These are phyloP conservation scores for Trifolium fragiferum DNA, from an alignment of 306 rosid species.

Conservation along the genomic window DNA sequence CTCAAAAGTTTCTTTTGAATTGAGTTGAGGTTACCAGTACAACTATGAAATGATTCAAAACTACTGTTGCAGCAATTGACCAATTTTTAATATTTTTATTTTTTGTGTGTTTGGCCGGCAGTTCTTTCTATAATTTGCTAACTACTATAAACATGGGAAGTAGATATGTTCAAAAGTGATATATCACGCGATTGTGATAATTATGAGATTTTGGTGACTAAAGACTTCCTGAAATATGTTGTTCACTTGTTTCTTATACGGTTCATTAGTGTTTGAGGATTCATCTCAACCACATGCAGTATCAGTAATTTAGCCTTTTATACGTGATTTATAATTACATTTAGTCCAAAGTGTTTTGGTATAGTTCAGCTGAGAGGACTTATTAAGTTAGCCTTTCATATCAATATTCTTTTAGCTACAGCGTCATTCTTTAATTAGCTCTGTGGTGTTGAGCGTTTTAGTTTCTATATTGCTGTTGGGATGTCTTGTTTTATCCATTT, in stretches of 20 bases:
- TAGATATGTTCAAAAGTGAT: not conserved
- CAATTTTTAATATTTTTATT: not conserved
- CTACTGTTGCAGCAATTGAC: not conserved
- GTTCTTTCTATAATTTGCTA: slow-evolving; percentile 5
- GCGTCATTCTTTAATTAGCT: slow-evolving; percentile 1
- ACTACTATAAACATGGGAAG: slow-evolving; percentile 6
- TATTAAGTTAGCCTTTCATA: slow-evolving; percentile 20
- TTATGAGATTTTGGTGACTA: not conserved
- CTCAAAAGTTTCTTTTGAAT: slow-evolving; percentile 7
- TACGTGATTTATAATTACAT: slow-evolving; percentile 18
- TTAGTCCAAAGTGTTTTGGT: slow-evolving; percentile 6
- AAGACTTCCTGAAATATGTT: not conserved
- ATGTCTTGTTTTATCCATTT: slow-evolving; percentile 31
- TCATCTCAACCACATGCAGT: not conserved
- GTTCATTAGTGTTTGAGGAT: not conserved
- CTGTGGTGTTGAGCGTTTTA: not conserved
- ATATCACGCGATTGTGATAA: not conserved
- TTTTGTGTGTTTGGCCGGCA: not conserved
- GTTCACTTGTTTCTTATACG: not conserved
- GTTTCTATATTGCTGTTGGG: slow-evolving; percentile 27
- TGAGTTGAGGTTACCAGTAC: slow-evolving; percentile 24
- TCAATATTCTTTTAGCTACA: slow-evolving; percentile 16
- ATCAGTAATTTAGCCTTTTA: not conserved
- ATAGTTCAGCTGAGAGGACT: slow-evolving; percentile 25
- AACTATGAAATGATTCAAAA: slow-evolving; percentile 26